Percentiles rank a stretch among this genome's conserved stretches.
Evolutionary conservation across 2,329 filamentous ascomycete genomes (phyloP).

Genomic region (Boeremia exigua): DNA sequence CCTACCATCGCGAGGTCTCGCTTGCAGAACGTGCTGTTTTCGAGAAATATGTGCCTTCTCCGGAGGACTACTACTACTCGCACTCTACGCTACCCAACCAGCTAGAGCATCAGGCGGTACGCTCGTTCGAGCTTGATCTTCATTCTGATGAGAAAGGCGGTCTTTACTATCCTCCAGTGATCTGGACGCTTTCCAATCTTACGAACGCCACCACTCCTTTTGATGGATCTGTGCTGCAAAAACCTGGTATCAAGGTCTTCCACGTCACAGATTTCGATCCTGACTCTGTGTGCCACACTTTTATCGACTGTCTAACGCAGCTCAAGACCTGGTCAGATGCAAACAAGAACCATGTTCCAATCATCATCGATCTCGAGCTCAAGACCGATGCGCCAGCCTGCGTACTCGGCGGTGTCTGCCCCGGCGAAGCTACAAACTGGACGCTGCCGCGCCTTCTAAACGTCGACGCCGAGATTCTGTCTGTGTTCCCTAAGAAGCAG

Average conservation of each 20-base stretch:
- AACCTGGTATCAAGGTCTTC: slow-evolving; percentile 57
- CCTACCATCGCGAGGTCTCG: slow-evolving; percentile 57
- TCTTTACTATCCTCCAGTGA: slow-evolving; percentile 54
- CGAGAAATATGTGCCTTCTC: slow-evolving; percentile 45
- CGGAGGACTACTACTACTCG: slow-evolving; percentile 56
- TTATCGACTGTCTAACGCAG: slow-evolving; percentile 52
- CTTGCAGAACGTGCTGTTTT: slow-evolving; percentile 52
- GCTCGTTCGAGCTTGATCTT: slow-evolving; percentile 58
- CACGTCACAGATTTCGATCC: slow-evolving; percentile 60
- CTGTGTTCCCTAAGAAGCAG: slow-evolving; percentile 49
- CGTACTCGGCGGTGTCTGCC: slow-evolving; percentile 44
- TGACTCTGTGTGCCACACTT: slow-evolving; percentile 55
- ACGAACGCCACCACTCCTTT: slow-evolving; percentile 48
- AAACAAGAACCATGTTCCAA: slow-evolving; percentile 54
- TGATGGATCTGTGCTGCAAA: slow-evolving; percentile 49
- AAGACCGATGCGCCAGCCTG: slow-evolving; percentile 51
- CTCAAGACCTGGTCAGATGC: slow-evolving; percentile 55
- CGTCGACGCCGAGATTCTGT: slow-evolving; percentile 57
- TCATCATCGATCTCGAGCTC: slow-evolving; percentile 59
- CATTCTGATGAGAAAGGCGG: slow-evolving; percentile 58
- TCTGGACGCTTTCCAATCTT: slow-evolving; percentile 51
- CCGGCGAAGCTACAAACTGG: slow-evolving; percentile 53
- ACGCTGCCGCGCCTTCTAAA: slow-evolving; percentile 51
- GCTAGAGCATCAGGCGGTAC: slow-evolving; percentile 54
- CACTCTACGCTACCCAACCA: slow-evolving; percentile 55